phyloP scores from a whole-genome alignment of 2,329 filamentous ascomycete genomes.

The Trichoderma atroviride region DNA sequence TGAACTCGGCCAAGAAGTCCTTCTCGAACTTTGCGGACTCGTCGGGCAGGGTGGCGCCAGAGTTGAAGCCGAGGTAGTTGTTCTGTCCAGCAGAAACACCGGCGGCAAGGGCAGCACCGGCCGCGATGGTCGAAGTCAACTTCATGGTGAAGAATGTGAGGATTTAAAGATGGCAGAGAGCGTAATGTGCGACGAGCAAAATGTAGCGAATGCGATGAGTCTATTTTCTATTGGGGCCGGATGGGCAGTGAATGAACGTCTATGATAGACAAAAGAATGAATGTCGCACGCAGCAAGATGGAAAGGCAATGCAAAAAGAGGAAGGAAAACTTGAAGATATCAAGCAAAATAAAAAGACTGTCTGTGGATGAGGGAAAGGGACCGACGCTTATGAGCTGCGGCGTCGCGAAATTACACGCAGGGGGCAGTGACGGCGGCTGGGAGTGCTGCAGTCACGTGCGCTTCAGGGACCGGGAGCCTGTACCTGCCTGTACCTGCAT shows the following conservation, averaged over 20 bases:
- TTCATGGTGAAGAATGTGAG: slow-evolving; percentile 48
- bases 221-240: slow-evolving; percentile 15
- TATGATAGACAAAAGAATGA: slow-evolving; percentile 9
- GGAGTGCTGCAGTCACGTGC: slow-evolving; percentile 3
- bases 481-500: slow-evolving; percentile 19
- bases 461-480: neutral
- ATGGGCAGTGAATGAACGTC: slow-evolving; percentile 18
- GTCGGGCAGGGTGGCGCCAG: slow-evolving; percentile 50
- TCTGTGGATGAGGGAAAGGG: slow-evolving; percentile 9
- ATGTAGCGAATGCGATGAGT: slow-evolving; percentile 9
- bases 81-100: slow-evolving; percentile 45
- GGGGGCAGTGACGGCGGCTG: slow-evolving; percentile 8
- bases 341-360: neutral
- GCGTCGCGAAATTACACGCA: slow-evolving; percentile 22
- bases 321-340: slow-evolving; percentile 7
- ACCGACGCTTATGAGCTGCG: slow-evolving; percentile 15
- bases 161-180: slow-evolving; percentile 8
- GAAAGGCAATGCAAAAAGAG: slow-evolving; percentile 20
- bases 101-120: slow-evolving; percentile 43
- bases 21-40: slow-evolving; percentile 55
- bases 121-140: slow-evolving; percentile 43
- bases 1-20: slow-evolving; percentile 53
- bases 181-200: slow-evolving; percentile 8
- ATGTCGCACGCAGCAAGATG: slow-evolving; percentile 17
- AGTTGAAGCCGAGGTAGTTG: slow-evolving; percentile 60